These are phyloP conservation scores for Penicillium antarcticum DNA, from an alignment of 495 filamentous ascomycete genomes.

Conservation along the genomic window DNA sequence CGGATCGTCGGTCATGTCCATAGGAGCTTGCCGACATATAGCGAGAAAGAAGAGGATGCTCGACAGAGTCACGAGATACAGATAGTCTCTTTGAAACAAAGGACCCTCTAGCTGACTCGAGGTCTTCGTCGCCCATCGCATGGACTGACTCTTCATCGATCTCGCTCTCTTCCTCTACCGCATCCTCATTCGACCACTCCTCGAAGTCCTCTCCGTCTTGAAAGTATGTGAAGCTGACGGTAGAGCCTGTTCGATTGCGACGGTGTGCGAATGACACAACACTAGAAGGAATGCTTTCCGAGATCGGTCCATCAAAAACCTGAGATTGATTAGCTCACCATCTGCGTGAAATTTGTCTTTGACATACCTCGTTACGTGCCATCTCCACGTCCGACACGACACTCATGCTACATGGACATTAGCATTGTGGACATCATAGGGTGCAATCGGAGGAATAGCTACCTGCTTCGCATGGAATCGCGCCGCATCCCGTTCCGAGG, in stretches of 20 bases:
- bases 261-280: constrained; percentile 84
- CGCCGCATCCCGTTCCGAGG: constrained; percentile 44
- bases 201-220: constrained; percentile 55
- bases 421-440: constrained; percentile 11
- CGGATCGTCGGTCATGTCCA: constrained; percentile 51
- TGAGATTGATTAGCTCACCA: constrained; percentile 28
- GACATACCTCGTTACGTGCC: constrained; percentile 85
- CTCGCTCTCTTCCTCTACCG: constrained; percentile 50
- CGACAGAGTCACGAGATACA: constrained; percentile 59
- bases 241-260: constrained; percentile 70
- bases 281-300: constrained; percentile 91
- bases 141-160: constrained; percentile 45
- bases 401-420: constrained; percentile 53
- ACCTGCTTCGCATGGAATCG: constrained; percentile 76
- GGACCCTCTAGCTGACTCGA: constrained; percentile 33
- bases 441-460: not conserved
- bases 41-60: constrained; percentile 70
- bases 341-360: not conserved
- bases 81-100: constrained; percentile 51
- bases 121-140: constrained; percentile 26
- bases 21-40: constrained; percentile 55
- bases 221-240: constrained; percentile 87
- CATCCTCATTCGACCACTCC: constrained; percentile 51
- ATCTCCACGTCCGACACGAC: constrained; percentile 97
- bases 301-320: constrained; percentile 91